Evolutionary conservation across 1,139 yeast genomes (phyloP).

Genomic region (Suzukiozyma palmioleophila): DNA sequence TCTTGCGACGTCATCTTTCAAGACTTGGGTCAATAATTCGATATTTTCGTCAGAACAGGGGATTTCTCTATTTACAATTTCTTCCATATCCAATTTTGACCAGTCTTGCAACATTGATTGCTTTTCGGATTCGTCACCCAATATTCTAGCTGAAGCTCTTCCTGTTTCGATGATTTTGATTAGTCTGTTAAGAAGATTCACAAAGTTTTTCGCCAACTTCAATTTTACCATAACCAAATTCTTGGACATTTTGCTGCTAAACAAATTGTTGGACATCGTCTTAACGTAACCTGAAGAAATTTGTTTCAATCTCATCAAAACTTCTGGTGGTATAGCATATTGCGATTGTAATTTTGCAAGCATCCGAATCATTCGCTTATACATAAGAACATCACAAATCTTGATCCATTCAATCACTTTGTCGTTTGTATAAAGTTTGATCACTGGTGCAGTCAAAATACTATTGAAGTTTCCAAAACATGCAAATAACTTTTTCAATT

Average conservation of each 20-base stretch:
- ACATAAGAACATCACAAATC: conserved; percentile 61
- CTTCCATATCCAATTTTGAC: conserved; percentile 49
- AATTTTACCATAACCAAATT: conserved; percentile 49
- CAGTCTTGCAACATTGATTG: conserved; percentile 58
- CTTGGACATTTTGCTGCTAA: conserved; percentile 43
- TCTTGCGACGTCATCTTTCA: conserved; percentile 30
- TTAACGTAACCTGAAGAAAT: conserved; percentile 41
- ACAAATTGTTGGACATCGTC: conserved; percentile 31
- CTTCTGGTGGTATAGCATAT: conserved; percentile 49
- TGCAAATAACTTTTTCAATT: conserved; percentile 54
- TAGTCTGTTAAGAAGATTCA: conserved; percentile 52
- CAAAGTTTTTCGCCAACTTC: conserved; percentile 53
- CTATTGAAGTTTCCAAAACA: conserved; percentile 53
- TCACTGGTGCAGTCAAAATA: conserved; percentile 62
- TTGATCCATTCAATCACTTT: conserved; percentile 56
- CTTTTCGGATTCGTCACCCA: conserved; percentile 44
- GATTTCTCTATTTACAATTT: conserved; percentile 50
- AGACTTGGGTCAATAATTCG: conserved; percentile 31
- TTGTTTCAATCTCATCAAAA: conserved; percentile 45
- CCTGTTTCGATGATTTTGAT: conserved; percentile 60
- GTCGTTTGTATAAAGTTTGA: conserved; percentile 52
- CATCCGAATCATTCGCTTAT: conserved; percentile 57
- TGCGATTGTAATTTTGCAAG: conserved; percentile 65
- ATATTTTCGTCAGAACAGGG: conserved; percentile 42
- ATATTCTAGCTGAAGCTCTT: conserved; percentile 47